Evolutionary conservation across 768 basidiomycete species (phyloP), one percentile per base, ranked within the genome.

Genomic region (Lenzites betulinus): DNA sequence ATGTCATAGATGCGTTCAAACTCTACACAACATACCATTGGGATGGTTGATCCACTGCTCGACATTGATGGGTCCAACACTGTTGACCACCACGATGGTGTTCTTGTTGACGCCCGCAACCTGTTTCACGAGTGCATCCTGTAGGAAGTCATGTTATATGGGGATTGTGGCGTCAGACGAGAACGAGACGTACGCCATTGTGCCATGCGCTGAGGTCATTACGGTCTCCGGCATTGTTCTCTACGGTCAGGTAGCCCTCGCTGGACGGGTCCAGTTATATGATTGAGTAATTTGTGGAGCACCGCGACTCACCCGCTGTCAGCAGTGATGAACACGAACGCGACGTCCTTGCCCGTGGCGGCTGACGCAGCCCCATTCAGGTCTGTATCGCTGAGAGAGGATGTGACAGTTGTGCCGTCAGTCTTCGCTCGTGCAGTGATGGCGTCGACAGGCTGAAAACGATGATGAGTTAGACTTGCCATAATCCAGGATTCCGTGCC

Each of bases 31-130:
- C 62, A 20, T 26, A 63, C 60, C 81, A 61, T 94, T 94, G 2
- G 90, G 85, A 61, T 94, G 81, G 13, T 81, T 79, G 26, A 86
- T 85, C 91, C 92, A 94, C 8, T 79, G 69, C 72, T 93, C 82
- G n/a, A 83, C 69, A 48, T 79, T 73, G 2, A 90, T 81, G 0
- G 89, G 87, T 3, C 93, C 93, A 33, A 92, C 89, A 8, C 61
- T 64, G 51, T 68, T 67, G 85, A 90, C 76, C 16, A 95, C 83
- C 25, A 93, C 94, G 54, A 95, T 81, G 5, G 90, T 92, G 71
- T 92, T 92, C 63, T 76, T 82, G 73, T 86, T 87, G 0, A 83
- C 80, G 6, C 83, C 78, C 0, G 93, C 92, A 3, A 89, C 86
- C 0, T 78, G 72, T 66, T 70, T 79, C 62, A 87, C 79, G 58